Conservation (phyloP, 2,329 filamentous ascomycete species). For the Epichloe aotearoae region DNA sequence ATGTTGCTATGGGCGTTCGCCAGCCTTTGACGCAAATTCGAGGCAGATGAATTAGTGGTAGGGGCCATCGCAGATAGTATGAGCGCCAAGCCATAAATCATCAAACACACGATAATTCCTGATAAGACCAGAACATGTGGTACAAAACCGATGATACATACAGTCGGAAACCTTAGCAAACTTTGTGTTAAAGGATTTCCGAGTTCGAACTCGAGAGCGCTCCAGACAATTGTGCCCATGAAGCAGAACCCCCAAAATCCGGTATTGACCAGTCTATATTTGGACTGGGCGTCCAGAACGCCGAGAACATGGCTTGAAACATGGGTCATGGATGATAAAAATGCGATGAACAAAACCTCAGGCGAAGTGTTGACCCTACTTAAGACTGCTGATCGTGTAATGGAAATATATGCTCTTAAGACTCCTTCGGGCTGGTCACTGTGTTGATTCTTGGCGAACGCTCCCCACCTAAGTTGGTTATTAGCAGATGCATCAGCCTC, state of each 20-base stretch:
- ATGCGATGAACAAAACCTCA: conserved; percentile 72
- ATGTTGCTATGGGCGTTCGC: conserved; percentile 69
- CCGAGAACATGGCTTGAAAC: conserved; percentile 74
- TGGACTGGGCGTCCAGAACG: conserved; percentile 65
- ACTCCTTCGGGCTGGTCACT: conserved; percentile 14
- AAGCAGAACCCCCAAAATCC: conserved; percentile 84
- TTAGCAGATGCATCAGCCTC: conserved; percentile 84
- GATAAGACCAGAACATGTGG: conserved; percentile 78
- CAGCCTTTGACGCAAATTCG: conserved; percentile 47
- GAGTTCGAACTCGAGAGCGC: conserved; percentile 48
- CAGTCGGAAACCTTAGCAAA: conserved; percentile 77
- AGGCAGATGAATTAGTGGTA: conserved; percentile 12
- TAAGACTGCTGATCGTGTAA: conserved; percentile 55
- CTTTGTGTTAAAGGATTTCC: conserved; percentile 49
- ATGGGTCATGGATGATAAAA: conserved; percentile 84
- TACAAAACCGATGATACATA: conserved; percentile 89
- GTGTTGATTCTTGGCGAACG: conserved; percentile 39
- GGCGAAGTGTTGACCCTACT: conserved; percentile 76
- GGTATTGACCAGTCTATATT: conserved; percentile 72
- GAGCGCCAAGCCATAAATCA: conserved; percentile 69
- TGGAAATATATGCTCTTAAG: conserved; percentile 26
- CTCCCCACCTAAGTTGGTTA: conserved; percentile 61
- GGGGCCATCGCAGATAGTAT: conserved; percentile 48
- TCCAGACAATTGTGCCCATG: conserved; percentile 74
- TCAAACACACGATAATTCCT: conserved; percentile 62